Evolutionary conservation across 2,329 filamentous ascomycete genomes (phyloP).

Genomic region (Chalaropsis thielavioides): DNA sequence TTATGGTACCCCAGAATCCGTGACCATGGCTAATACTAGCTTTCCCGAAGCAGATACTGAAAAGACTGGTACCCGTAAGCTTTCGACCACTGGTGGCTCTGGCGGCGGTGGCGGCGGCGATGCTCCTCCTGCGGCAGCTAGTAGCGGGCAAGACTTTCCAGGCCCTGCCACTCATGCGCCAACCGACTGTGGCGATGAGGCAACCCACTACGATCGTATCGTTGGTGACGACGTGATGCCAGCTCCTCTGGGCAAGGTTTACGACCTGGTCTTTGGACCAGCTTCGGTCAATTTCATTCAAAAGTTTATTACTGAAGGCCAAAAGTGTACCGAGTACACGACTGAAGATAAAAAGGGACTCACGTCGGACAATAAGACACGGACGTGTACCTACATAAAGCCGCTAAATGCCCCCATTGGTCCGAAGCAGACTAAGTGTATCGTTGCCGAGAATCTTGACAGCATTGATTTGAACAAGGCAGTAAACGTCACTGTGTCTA

Average conservation of each 20-base stretch:
- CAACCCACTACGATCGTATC: conserved; percentile 68
- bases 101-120: conserved; percentile 27
- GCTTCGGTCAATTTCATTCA: conserved; percentile 67
- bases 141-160: conserved; percentile 53
- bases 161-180: conserved; percentile 68
- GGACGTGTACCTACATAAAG: conserved; percentile 80
- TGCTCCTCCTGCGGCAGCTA: conserved; percentile 27
- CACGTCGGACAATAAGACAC: conserved; percentile 56
- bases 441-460: conserved; percentile 75
- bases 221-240: conserved; percentile 75
- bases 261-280: conserved; percentile 73
- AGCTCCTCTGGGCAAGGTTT: conserved; percentile 84
- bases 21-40: conserved; percentile 26
- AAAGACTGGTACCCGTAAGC: conserved; percentile 53
- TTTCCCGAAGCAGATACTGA: conserved; percentile 40
- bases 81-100: conserved; percentile 36
- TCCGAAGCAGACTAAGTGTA: conserved; percentile 87
- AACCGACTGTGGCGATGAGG: conserved; percentile 70
- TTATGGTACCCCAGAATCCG: conserved; percentile 18
- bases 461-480: conserved; percentile 74
- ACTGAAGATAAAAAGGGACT: conserved; percentile 74
- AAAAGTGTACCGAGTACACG: conserved; percentile 78
- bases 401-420: conserved; percentile 73
- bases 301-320: conserved; percentile 72
- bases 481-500: conserved; percentile 66